Evolutionary conservation across 306 rosid genomes (phyloP), one percentile per base, ranked within the genome.

Genomic region (Castanea mollissima): DNA sequence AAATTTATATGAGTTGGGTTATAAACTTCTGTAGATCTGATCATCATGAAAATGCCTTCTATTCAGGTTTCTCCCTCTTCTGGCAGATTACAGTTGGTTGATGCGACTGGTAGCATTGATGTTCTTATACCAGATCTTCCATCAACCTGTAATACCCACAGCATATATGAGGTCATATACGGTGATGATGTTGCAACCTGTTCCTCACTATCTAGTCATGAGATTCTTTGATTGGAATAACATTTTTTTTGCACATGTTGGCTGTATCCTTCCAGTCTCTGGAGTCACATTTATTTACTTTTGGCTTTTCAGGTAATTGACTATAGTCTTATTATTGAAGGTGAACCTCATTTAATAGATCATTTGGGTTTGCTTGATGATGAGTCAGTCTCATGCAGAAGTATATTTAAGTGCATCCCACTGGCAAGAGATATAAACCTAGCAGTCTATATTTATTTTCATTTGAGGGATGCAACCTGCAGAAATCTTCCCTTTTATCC

Each of bases 91-190:
- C 99, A 86, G 85, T 82, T 95, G 86, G 91, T 89, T 86, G 99
- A 95, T 83, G 91, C 89, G 15, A 92, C 97, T 75, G 95, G 95
- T 56, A 84, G 88, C 69, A 84, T 95, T 84, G 95, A 95, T 87
- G 91, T 91, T 82, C 79, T 90, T 60, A 79, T 95, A 70, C 98
- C 98, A 31, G 99, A 95, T 76, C 91, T 95, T 85, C 96, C 98
- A 63, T 87, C 85, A 73, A 84, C 90, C 54, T 91, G 87, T 97
- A 85, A 89, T 78, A 75, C 85, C 55, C 60, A 85, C 25, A 69
- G 76, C 73, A 81, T 91, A 60, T 91, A 82, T 74, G 94, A 92
- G 99, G 99, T 94, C 56, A 74, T 69, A 20, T 73, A 27, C 69
- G 29, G 80, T 64, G 29, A 21, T 74, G 55, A 38, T 64, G 67